Evolutionary conservation across 805 yeast species (phyloP), one percentile per base, ranked within the genome.

Genomic region (Saccharomyces jurei): DNA sequence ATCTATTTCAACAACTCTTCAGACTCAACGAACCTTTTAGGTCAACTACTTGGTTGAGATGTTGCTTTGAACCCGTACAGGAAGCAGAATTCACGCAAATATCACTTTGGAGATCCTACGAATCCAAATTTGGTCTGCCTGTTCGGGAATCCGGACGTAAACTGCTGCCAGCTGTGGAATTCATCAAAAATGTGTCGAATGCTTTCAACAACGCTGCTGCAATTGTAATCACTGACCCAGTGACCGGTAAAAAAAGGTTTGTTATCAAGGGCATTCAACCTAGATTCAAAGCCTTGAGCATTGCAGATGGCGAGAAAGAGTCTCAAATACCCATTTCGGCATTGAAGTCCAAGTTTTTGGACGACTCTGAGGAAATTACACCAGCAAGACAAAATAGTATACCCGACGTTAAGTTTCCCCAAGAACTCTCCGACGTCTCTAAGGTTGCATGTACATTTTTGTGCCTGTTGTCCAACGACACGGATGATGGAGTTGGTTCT

Each of bases 181-280:
- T 94, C 69, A 94, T 94, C 68, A 89, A 92, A 63, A 92, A 94
- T 66, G 98, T 92, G 22, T 86, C 91, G 32, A 81, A 82, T 56
- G 96, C 96, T 0, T 94, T 94, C 67, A 84, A 87, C 17, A 81
- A 83, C 62, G 89, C 96, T 2, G 85, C 88, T 52, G 98, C 99
- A 0, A 91, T 90, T 92, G 98, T 94, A 14, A 81, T 92, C 26
- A 81, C 81, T 52, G 76, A 81, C 46, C 78, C 82, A 5, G 76
- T 81, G 13, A 82, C 80, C 13, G 84, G 86, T 1, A 79, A 80
- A 56, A 84, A 89, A 64, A 87, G 85, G 68, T 94, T 94, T 65
- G 89, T 94, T 48, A 94, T 94, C 64, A 88, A 88, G 71, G 98
- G 99, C 11, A 88, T 94, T 55, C 90, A 87, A 68, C 98, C 99